phyloP scores from a whole-genome alignment of 2,329 filamentous ascomycete genomes.

The Diplodia mutila region DNA sequence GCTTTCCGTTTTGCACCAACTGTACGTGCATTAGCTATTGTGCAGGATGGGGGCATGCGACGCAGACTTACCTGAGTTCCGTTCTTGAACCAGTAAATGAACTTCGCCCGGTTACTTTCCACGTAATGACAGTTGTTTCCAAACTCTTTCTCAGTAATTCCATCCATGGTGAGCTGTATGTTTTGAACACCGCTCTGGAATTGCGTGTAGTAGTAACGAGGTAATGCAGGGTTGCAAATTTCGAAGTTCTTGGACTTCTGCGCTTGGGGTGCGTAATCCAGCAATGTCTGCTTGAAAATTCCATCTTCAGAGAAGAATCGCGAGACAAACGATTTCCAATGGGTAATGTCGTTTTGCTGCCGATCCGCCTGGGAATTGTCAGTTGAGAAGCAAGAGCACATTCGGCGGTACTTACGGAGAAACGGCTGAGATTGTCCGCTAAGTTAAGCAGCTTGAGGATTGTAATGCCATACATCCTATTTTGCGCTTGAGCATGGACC shows the following conservation, averaged over 20 bases:
- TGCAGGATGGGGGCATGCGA: background rate
- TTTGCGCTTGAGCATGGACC: conserved; percentile 33
- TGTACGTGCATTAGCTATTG: conserved; percentile 44
- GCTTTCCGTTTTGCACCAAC: conserved; percentile 75
- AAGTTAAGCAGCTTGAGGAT: conserved; percentile 60
- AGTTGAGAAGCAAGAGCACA: background rate
- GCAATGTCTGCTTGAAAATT: conserved; percentile 74
- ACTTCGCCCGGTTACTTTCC: conserved; percentile 73
- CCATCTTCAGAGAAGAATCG: conserved; percentile 80
- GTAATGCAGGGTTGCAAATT: conserved; percentile 77
- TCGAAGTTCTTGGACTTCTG: conserved; percentile 77
- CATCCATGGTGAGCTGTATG: conserved; percentile 84
- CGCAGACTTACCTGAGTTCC: conserved; percentile 72
- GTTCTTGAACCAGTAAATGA: conserved; percentile 88
- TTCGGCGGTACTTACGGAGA: conserved; percentile 55
- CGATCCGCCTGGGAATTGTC: conserved; percentile 34
- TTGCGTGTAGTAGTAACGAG: conserved; percentile 87
- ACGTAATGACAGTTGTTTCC: conserved; percentile 71
- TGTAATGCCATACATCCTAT: conserved; percentile 46
- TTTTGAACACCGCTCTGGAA: conserved; percentile 84
- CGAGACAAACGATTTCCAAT: conserved; percentile 80
- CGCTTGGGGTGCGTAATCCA: conserved; percentile 51
- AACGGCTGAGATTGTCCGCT: conserved; percentile 59
- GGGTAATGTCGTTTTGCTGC: conserved; percentile 66
- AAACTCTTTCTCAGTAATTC: conserved; percentile 60